Base-by-base conservation (phyloP, 257 asterid genomes). In the Lithospermum erythrorhizon region DNA sequence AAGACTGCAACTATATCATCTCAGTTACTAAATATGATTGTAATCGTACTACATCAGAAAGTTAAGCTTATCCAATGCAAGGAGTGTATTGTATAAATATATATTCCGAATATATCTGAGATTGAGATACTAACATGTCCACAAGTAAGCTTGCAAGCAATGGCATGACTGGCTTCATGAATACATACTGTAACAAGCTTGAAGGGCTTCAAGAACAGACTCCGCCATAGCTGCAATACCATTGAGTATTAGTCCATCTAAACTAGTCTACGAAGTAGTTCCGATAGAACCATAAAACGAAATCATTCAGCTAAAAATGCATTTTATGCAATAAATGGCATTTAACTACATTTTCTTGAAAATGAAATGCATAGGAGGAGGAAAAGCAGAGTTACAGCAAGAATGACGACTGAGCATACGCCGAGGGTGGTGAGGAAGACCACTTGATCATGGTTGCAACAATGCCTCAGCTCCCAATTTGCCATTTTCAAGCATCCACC, bases 101-200 rank as follows among this genome's bases (percentile, higher is more conserved):
- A 55, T 55, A 29, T 29, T 35, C 7, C 21, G 17, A n/a, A n/a
- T 63, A 23, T 3, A 49, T 37, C 14, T 21, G 25, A 56, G 58
- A 9, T 29, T 23, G 61, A 29, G 11, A 6, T 41, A 9, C 72
- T 73, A 59, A 69, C 82, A 60, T 76, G 78, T 53, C 82, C 82
- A 29, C 82, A 73, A 52, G 78, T 73, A 62, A 76, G 73, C 67
- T 73, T 73, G 66, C 78, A 73, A 62, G 82, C 82, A 66, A 76
- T 70, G 18, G 82, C 78, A 53, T 76, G 82, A 63, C 78, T 76
- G 45, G 78, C 82, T 70, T 76, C 82, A 51, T 76, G 82, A 61
- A 76, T 69, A 59, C 73, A 76, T 57, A 76, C 74, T 2, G 82
- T 73, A 3, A 76, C 54, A 37, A 76, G 78, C 64, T 76, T 76